phyloP scores from a whole-genome alignment of 2,329 filamentous ascomycete genomes.

The Nemania sp. region DNA sequence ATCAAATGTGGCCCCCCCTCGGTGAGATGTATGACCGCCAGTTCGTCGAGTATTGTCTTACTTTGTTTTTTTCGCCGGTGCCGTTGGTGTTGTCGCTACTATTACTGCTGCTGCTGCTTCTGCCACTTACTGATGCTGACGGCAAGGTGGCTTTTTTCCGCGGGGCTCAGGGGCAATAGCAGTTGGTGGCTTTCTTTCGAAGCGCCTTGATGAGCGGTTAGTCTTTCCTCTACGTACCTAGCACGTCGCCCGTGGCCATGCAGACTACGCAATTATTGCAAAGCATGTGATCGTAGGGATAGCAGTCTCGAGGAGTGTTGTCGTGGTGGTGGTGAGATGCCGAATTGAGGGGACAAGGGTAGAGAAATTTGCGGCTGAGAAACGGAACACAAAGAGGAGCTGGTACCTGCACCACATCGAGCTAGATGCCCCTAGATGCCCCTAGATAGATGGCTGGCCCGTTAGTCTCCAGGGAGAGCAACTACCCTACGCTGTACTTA shows the following conservation, averaged over 20 bases:
- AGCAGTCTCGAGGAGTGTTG: slow-evolving; percentile 16
- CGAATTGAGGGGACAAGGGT: slow-evolving; percentile 27
- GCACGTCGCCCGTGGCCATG: not conserved
- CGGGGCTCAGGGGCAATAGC: slow-evolving; percentile 20
- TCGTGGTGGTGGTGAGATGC: slow-evolving; percentile 30
- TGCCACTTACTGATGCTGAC: slow-evolving; percentile 6
- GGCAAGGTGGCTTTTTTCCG: slow-evolving; percentile 6
- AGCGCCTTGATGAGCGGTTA: slow-evolving; percentile 9
- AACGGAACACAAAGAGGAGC: slow-evolving; percentile 26
- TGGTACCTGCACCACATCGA: not conserved
- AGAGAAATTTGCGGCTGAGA: slow-evolving; percentile 32
- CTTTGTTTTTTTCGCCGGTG: not conserved
- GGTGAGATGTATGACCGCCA: slow-evolving; percentile 7
- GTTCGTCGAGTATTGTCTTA: not conserved
- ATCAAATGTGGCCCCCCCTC: slow-evolving; percentile 24
- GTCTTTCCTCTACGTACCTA: not conserved
- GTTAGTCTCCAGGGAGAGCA: not conserved
- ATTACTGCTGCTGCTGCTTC: not conserved
- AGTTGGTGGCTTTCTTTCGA: not conserved
- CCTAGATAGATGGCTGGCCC: not conserved
- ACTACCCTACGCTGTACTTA: not conserved
- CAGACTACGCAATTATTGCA: not conserved
- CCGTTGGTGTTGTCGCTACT: slow-evolving; percentile 3
- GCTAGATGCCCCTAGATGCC: not conserved
- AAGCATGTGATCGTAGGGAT: slow-evolving; percentile 10